Evolutionary conservation across 1,284 basidiomycete genomes (phyloP), one percentile per base, ranked within the genome.

Genomic region (Golubevia sp.): DNA sequence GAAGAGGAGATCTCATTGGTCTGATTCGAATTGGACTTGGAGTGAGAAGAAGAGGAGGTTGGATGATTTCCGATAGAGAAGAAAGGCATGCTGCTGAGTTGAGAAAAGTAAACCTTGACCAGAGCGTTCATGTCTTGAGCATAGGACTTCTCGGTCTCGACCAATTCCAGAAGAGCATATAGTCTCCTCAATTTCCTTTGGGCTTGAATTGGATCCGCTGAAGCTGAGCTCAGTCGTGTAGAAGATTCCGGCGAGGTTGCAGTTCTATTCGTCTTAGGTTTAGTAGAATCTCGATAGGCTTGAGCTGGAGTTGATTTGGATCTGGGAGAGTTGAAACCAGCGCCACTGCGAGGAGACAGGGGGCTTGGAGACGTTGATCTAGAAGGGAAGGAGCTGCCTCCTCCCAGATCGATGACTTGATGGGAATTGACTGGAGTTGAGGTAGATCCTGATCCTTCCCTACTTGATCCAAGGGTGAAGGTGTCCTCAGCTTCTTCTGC

Each of bases 81-180:
- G 58, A 70, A 80, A 5, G 79, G 76, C 67, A 82, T 71, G 49
- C 60, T 63, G 21, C 56, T 68, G 53, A 82, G 63, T 49, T 77
- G 72, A 60, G 68, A 68, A 48, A 83, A 80, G 62, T 77, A 83
- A 57, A 83, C 76, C 25, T 73, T 58, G 5, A 80, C 72, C 23
- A 83, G 59, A 25, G 73, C 62, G 6, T 70, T 68, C 3, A 83
- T 67, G 49, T 83, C 80, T n/a, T 76, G 71, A 21, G 74, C 73
- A 30, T 82, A 83, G 60, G 74, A 75, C 26, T 70, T 69, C 48
- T 83, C 80, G 2, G 80, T 83, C 59, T 80, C 77, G 38, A 76
- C 66, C 18, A 83, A 67, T 56, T 83, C 80, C 25, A 81, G 54
- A n/a, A 83, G 58, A 0, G 79, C 73, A 18, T 73, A 30, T 7